Evolutionary conservation across 306 rosid genomes (phyloP), one percentile per base, ranked within the genome.

Genomic region (Glycine soja): DNA sequence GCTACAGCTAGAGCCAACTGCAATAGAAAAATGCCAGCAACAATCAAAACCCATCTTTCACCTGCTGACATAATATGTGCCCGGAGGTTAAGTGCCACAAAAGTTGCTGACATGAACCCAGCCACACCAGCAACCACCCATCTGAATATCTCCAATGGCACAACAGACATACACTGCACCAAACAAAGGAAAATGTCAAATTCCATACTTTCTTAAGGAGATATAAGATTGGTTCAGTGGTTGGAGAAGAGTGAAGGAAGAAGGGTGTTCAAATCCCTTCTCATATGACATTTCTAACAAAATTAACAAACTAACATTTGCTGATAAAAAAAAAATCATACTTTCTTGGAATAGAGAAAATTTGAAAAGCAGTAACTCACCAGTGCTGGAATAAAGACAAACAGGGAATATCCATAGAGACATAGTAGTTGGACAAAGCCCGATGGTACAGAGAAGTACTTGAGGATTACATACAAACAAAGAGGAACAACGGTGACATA

Each of bases 391-490:
- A 93, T 93, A 73, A 93, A 90, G 82, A 91, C 90, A 84, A 91
- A 91, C 3, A 90, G 79, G 74, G 97, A 93, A 89, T 93, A 93
- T 65, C 97, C 97, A 78, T 91, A 93, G 76, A 93, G 97, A 80
- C 97, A 93, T 58, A 93, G 88, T 77, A 91, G 92, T 70, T 91
- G 96, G 83, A 90, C 94, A 47, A 93, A 90, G 48, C 97, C 90
- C 6, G 97, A 86, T 52, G 97, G 97, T 46, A 87, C 97, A 34
- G 97, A 93, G 90, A 93, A 93, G 87, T 91, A 93, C 61, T 93
- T 91, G 81, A 91, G 97, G 82, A 93, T 76, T 61, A 88, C 64
- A 64, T 90, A 91, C 16, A 93, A 90, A 57, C 76, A 48, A 47
- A 91, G 86, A 78, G 97, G 97, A 70, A 93, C 91, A 80, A 90